Percentiles rank a stretch among this genome's conserved stretches.
phyloP scores from a whole-genome alignment of 1,284 basidiomycete genomes.

The Moesziomyces sp. region DNA sequence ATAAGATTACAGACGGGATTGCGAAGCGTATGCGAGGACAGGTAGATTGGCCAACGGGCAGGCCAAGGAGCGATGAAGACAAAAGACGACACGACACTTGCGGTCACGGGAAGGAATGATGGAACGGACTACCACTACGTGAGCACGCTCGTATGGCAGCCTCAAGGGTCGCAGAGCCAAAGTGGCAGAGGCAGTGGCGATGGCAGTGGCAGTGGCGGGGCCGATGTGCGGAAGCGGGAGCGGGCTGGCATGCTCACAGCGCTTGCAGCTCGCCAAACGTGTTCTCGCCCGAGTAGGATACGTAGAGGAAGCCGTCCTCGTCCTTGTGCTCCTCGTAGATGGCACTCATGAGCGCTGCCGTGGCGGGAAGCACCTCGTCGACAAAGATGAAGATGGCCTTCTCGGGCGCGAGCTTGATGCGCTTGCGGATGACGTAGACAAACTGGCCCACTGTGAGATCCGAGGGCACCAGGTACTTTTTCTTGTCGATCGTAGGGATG shows the following conservation, averaged over 20 bases:
- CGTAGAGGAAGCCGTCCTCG: slow-evolving; percentile 65
- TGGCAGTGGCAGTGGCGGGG: no score
- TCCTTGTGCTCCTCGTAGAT: slow-evolving; percentile 95
- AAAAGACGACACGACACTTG: background rate
- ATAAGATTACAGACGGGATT: slow-evolving; percentile 31
- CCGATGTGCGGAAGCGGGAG: no score
- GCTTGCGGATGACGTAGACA: slow-evolving; percentile 99
- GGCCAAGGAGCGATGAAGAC: background rate
- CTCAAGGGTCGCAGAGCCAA: background rate
- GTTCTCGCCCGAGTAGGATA: slow-evolving; percentile 66
- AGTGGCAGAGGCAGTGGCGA: no score
- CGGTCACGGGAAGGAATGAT: background rate
- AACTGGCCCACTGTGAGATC: slow-evolving; percentile 94
- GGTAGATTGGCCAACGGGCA: no score
- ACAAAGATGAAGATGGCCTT: slow-evolving; percentile 76
- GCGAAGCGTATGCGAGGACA: slow-evolving; percentile 16
- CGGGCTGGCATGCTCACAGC: no score
- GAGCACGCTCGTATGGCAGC: background rate
- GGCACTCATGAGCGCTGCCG: slow-evolving; percentile 96
- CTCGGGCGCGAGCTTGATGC: slow-evolving; percentile 99
- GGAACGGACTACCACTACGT: background rate
- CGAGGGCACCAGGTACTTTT: slow-evolving; percentile 99
- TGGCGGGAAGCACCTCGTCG: slow-evolving; percentile 96
- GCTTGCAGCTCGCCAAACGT: slow-evolving; percentile 41
- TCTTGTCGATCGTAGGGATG: slow-evolving; percentile 99